Conservation (phyloP, 2,329 filamentous ascomycete genomes). For the Neonectria sp. region DNA sequence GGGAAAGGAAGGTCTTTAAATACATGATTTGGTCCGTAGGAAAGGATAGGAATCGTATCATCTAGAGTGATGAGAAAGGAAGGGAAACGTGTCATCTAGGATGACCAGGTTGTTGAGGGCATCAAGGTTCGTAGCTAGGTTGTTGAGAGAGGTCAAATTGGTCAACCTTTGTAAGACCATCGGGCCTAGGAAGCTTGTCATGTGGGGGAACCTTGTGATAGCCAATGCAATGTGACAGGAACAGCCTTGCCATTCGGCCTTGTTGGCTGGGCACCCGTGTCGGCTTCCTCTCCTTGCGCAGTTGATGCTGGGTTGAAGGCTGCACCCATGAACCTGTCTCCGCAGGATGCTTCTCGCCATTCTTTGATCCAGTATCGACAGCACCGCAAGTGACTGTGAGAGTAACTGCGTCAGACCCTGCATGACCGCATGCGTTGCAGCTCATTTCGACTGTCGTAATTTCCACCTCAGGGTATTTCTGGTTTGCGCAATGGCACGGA, state of each 20-base stretch:
- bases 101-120: too few relatives aligned
- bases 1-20: too few relatives aligned
- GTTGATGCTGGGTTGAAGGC: neutral
- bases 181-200: too few relatives aligned
- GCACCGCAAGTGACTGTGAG: slow-evolving; percentile 26
- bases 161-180: too few relatives aligned
- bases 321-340: neutral
- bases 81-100: too few relatives aligned
- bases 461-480: slow-evolving; percentile 14
- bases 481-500: slow-evolving; percentile 29
- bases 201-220: too few relatives aligned
- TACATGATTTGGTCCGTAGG: too few relatives aligned
- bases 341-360: neutral
- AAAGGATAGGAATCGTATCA: too few relatives aligned
- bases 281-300: neutral
- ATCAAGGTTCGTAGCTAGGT: too few relatives aligned
- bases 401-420: slow-evolving; percentile 23
- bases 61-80: too few relatives aligned
- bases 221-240: too few relatives aligned
- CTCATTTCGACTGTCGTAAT: slow-evolving; percentile 27
- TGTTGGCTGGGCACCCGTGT: neutral
- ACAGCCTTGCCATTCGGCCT: neutral
- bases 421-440: slow-evolving; percentile 30
- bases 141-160: too few relatives aligned
- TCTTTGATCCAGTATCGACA: neutral